A percentile compares a stretch with the other conserved stretches of the same genome.
Evolutionary conservation across 306 rosid species (phyloP).

Genomic region (Dryas octopetala): DNA sequence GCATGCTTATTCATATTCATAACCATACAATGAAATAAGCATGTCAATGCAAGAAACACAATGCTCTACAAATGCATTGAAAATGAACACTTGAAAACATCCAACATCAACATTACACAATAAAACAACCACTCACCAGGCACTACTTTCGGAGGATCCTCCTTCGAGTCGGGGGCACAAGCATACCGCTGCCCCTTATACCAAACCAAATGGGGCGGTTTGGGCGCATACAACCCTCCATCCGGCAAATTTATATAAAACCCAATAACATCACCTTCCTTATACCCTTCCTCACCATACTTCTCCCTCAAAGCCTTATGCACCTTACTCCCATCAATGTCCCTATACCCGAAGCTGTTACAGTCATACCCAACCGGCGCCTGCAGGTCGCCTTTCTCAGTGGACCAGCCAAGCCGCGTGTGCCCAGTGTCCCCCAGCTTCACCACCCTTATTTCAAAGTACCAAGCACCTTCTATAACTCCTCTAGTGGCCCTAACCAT

Average conservation of each 20-base stretch:
- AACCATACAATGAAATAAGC: neutral
- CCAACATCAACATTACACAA: neutral
- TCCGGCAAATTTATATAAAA: constrained; percentile 81
- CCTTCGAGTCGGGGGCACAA: constrained; percentile 62
- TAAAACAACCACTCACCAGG: constrained; percentile 56
- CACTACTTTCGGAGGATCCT: constrained; percentile 71
- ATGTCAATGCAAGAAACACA: neutral
- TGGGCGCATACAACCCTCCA: constrained; percentile 71
- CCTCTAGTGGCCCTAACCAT: constrained; percentile 96
- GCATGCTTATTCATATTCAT: neutral
- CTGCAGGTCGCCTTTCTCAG: constrained; percentile 92
- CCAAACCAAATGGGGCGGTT: constrained; percentile 65
- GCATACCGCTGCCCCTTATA: constrained; percentile 86
- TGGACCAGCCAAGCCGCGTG: constrained; percentile 89
- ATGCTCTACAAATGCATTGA: neutral
- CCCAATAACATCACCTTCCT: constrained; percentile 91
- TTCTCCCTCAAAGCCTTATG: constrained; percentile 89
- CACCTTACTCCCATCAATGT: constrained; percentile 92
- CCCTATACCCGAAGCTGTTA: constrained; percentile 85
- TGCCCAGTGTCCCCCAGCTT: constrained; percentile 79
- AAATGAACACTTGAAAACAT: constrained; percentile 1
- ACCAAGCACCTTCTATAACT: constrained; percentile 90
- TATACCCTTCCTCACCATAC: constrained; percentile 90
- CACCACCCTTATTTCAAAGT: constrained; percentile 74
- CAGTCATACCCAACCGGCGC: constrained; percentile 95